Evolutionary conservation across 345 rosid species (phyloP), one percentile per base, ranked within the genome.

Genomic region (Eucalyptus cloeziana): DNA sequence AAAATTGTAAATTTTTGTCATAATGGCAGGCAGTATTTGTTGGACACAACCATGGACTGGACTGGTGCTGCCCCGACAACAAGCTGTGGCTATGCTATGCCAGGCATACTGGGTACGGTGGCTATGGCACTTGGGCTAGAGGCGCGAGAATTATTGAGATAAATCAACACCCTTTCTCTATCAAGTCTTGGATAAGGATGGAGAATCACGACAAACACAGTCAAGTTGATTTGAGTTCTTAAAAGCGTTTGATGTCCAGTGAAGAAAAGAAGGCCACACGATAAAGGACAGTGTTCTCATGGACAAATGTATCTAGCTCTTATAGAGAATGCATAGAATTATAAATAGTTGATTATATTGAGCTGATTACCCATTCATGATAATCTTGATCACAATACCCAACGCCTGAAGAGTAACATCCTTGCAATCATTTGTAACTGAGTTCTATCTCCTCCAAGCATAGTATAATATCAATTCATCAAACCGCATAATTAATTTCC

Each of bases 31-130:
- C 98, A 76, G 94, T 96, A 52, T 95, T 96, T 93, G 98, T 94
- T 47, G 99, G 99, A 86, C 99, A 95, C 92, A 95, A 96, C 94
- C 99, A 95, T 88, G 99, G 99, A 91, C 86, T 98, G 87, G 99
- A 98, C 92, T 95, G 99, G 99, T 98, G 98, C 87, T 98, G 99
- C 92, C 99, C 98, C 43, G 88, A 94, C 90, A 85, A 86, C 86
- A 94, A 93, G 86, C 93, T 95, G 19, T 96, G 99, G 99, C 95
- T 97, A 50, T 97, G 99, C 95, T 97, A 91, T 92, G 99, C 99
- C 3, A 94, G 99, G 93, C 98, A 96, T 90, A 93, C 97, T 1
- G 97, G 99, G 85, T 93, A 95, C 58, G 99, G 98, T 62, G 99
- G 99, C 16, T 96, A 96, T 87, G 99, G 99, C 87, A 90, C 91